Evolutionary conservation across 768 basidiomycete species (phyloP).

Genomic region (Tricholomella constricta): DNA sequence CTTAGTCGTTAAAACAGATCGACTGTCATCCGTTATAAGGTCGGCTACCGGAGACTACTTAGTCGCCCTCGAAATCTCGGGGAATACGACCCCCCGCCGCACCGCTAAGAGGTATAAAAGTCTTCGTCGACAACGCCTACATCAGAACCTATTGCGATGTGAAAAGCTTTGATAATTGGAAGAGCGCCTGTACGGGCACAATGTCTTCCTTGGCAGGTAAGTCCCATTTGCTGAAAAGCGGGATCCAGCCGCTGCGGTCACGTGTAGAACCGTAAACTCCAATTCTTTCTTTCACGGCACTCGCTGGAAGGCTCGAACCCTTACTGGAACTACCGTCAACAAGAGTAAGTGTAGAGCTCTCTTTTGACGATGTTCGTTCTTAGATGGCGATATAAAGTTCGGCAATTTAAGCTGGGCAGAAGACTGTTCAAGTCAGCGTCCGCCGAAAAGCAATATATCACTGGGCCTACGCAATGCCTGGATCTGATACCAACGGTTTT

Average conservation of each 20-base stretch:
- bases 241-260: constrained; percentile 42
- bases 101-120: constrained; percentile 18
- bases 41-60: too few relatives aligned
- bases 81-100: constrained; percentile 1
- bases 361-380: not conserved
- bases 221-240: constrained; percentile 6
- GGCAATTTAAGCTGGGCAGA: constrained; percentile 54
- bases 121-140: not conserved
- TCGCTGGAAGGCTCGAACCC: constrained; percentile 52
- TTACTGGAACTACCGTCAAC: constrained; percentile 58
- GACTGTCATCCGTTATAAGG: too few relatives aligned
- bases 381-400: constrained; percentile 62
- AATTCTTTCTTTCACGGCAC: constrained; percentile 58
- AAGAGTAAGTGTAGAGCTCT: constrained; percentile 43
- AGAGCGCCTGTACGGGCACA: constrained; percentile 46
- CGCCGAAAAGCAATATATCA: too few relatives aligned
- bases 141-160: constrained; percentile 6
- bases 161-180: constrained; percentile 8
- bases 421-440: constrained; percentile 54
- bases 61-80: constrained; percentile 2
- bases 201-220: constrained; percentile 50
- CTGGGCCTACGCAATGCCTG: too few relatives aligned
- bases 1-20: too few relatives aligned
- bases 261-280: constrained; percentile 61
- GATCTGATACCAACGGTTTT: constrained; percentile 56